phyloP scores from a whole-genome alignment of 1,284 basidiomycete genomes.

The Ceratobasidium sp. region DNA sequence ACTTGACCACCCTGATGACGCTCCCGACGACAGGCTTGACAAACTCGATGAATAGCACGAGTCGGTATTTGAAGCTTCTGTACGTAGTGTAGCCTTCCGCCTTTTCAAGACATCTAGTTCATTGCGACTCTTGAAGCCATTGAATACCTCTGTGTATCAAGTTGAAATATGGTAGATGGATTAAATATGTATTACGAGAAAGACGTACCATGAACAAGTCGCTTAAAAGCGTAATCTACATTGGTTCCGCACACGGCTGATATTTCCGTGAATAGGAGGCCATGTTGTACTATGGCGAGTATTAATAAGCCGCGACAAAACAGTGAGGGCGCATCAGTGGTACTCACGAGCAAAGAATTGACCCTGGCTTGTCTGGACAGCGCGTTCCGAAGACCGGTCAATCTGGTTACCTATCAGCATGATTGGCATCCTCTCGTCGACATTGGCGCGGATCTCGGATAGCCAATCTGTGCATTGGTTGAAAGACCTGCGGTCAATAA shows the following conservation, averaged over 20 bases:
- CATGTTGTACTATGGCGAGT: slow-evolving; percentile 14
- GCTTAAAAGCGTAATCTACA: slow-evolving; percentile 32
- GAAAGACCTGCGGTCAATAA: slow-evolving; percentile 29
- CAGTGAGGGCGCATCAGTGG: neutral
- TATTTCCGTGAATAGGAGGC: slow-evolving; percentile 30
- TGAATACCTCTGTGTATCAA: slow-evolving; percentile 35
- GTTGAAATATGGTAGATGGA: neutral
- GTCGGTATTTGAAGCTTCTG: too few species aligned
- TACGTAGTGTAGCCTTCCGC: too few species aligned
- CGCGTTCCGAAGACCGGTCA: slow-evolving; percentile 14
- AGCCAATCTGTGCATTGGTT: slow-evolving; percentile 33
- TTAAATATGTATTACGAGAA: neutral
- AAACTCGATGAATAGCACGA: too few species aligned
- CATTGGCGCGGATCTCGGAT: slow-evolving; percentile 22
- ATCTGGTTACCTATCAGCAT: slow-evolving; percentile 40
- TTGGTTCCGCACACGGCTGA: slow-evolving; percentile 26
- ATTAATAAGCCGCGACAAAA: neutral
- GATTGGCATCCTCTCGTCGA: slow-evolving; percentile 31
- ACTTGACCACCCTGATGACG: too few species aligned
- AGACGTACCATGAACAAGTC: slow-evolving; percentile 34
- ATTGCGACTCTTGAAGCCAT: slow-evolving; percentile 25
- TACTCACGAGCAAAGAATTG: slow-evolving; percentile 38
- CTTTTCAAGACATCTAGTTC: neutral
- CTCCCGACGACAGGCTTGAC: too few species aligned
- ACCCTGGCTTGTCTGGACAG: slow-evolving; percentile 27